phyloP scores from a whole-genome alignment of 306 rosid genomes.

The Ormosia semicastrata region DNA sequence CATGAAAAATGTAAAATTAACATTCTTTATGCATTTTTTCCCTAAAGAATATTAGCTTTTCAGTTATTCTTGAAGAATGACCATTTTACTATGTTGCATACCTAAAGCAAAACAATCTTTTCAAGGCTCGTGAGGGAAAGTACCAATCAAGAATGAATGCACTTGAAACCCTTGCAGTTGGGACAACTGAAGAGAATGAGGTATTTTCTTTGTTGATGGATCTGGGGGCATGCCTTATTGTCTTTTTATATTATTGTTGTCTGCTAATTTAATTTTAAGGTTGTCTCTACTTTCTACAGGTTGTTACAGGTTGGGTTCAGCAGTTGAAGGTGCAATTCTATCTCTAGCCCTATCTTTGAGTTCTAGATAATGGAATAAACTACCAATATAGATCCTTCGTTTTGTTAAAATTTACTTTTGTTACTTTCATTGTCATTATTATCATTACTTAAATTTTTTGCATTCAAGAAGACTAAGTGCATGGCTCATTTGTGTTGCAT shows the following conservation, averaged over 20 bases:
- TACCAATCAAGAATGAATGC: conserved; percentile 67
- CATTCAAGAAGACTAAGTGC: neutral
- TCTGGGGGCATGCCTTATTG: neutral
- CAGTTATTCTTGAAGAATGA: conserved; percentile 29
- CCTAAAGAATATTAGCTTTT: conserved; percentile 6
- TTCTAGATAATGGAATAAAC: conserved; percentile 16
- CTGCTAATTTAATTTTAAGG: conserved; percentile 23
- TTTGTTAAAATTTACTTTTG: conserved; percentile 12
- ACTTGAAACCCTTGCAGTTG: conserved; percentile 79
- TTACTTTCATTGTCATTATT: conserved; percentile 17
- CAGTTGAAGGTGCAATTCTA: conserved; percentile 66
- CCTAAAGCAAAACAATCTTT: conserved; percentile 70
- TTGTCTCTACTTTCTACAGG: conserved; percentile 47
- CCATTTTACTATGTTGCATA: conserved; percentile 31
- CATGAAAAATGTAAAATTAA: conserved; percentile 64
- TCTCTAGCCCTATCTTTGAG: conserved; percentile 22
- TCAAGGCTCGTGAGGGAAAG: conserved; percentile 83
- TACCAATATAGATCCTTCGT: conserved; percentile 11
- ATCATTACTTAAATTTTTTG: neutral
- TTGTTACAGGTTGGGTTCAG: conserved; percentile 72
- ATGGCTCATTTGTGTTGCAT: conserved; percentile 10
- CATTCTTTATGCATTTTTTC: neutral
- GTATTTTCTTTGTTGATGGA: conserved; percentile 38
- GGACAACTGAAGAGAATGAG: conserved; percentile 81
- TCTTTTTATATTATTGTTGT: conserved; percentile 3